Base-by-base conservation (phyloP, 257 asterid genomes). In the Scutellaria galericulata region DNA sequence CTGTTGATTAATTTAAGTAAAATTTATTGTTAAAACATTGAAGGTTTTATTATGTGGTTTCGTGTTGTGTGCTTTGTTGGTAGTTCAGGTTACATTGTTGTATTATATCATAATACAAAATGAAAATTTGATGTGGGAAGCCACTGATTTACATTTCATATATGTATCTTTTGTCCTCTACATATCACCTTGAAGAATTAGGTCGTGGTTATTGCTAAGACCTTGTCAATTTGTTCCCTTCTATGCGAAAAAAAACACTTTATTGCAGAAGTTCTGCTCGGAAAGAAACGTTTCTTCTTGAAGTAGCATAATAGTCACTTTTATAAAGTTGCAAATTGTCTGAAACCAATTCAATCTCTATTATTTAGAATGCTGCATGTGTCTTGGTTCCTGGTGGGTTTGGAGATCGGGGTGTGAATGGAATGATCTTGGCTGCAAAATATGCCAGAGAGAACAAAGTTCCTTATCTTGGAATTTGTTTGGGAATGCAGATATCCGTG, bases 351-450 rank as follows among this genome's bases (percentile, higher is more conserved):
- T 46, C 63, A 46, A 37, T 44, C 68, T 70, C 11, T 27, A 47
- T 58, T 71, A 14, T 74, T 75, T 84, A 92, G 99, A 89, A 83
- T 46, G 98, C 97, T 47, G 83, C 95, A 39, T 90, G 99, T 76
- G 82, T 95, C 81, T 84, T 95, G 89, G 96, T 95, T 76, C 99
- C 99, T 80, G 98, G 98, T 78, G 99, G 99, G 54, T 95, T 95
- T 74, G 99, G 98, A 74, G 99, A 95, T 76, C 97, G 98, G 74
- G 99, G 99, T 72, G 88, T 95, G 64, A 81, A 77, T 68, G 99
- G 99, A 73, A 95, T 95, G 99, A 79, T 95, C 63, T 80, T 95
- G 86, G 99, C 99, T 79, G 99, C 99, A 71, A 87, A 87, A 72
- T 95, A 92, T 77, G 98, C 98, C 6, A 79, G 99, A 82, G 99